These are phyloP conservation scores for Termitomyces sp. DNA, from an alignment of 768 basidiomycete genomes.

Conservation along the genomic window DNA sequence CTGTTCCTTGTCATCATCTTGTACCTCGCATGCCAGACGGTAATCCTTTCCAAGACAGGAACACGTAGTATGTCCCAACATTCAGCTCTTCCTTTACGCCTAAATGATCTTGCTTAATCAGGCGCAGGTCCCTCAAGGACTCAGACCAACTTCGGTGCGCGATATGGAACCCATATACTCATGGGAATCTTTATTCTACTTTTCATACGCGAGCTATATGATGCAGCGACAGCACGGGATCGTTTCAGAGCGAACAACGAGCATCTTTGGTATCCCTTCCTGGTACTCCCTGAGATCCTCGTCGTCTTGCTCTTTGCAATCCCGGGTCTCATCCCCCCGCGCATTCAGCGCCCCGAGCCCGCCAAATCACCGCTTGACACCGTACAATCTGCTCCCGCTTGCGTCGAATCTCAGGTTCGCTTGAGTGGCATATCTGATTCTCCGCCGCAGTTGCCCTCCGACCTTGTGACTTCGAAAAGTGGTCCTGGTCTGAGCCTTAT, in stretches of 20 bases:
- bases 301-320: slow-evolving; percentile 1
- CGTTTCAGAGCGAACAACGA: slow-evolving; percentile 2
- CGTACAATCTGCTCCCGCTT: not conserved
- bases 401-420: not conserved
- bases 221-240: not conserved
- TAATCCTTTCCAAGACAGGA: not conserved
- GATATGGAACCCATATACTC: not conserved
- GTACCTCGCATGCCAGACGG: not conserved
- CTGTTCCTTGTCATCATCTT: slow-evolving; percentile 1
- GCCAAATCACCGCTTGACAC: not conserved
- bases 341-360: not conserved
- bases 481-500: not conserved
- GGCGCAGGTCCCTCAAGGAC: not conserved
- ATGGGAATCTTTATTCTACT: slow-evolving; percentile 1
- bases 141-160: not conserved
- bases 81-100: not conserved
- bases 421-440: not conserved
- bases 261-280: slow-evolving; percentile 5
- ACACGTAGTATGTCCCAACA: not conserved
- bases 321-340: not conserved
- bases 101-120: not conserved
- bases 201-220: not conserved
- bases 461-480: not conserved
- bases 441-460: not conserved
- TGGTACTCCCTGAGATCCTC: slow-evolving; percentile 2